Percentiles rank a stretch among this genome's conserved stretches.
Evolutionary conservation across 73 alveolate genomes (phyloP).

Genomic region (Symbiodinium natans): DNA sequence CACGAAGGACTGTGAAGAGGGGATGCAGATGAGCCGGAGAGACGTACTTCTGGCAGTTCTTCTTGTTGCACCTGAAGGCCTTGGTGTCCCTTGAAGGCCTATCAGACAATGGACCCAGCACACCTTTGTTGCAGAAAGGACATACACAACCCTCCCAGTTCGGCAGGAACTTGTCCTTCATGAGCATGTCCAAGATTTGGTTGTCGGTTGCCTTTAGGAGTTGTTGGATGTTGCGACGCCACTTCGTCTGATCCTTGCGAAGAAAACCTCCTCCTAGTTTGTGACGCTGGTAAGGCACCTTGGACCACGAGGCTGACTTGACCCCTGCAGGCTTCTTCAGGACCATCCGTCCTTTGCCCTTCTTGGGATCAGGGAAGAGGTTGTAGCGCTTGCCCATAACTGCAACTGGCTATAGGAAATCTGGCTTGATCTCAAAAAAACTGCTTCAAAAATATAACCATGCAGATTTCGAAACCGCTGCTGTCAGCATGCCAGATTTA

Average conservation of each 20-base stretch:
- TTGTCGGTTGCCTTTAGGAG: background rate
- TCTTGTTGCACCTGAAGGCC: background rate
- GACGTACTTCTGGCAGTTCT: background rate
- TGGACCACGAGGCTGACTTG: background rate
- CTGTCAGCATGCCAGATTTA: no score
- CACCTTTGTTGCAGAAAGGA: slow-evolving; percentile 24
- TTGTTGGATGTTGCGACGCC: slow-evolving; percentile 7
- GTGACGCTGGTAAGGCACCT: background rate
- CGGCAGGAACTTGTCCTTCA: background rate
- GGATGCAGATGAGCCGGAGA: no score
- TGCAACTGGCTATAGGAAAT: no score
- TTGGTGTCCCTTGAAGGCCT: background rate
- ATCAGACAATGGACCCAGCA: background rate
- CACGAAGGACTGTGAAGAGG: no score
- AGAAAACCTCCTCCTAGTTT: background rate
- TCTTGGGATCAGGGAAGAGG: slow-evolving; percentile 29
- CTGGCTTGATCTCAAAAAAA: no score
- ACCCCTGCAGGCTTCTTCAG: slow-evolving; percentile 10
- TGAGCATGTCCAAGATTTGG: background rate
- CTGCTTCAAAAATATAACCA: no score
- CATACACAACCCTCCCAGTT: background rate
- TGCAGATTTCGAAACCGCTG: no score
- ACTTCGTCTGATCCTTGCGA: background rate
- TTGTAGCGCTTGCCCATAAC: background rate
- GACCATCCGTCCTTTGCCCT: slow-evolving; percentile 27